phyloP scores from a whole-genome alignment of 1,284 basidiomycete species.

The Mycena sp. region DNA sequence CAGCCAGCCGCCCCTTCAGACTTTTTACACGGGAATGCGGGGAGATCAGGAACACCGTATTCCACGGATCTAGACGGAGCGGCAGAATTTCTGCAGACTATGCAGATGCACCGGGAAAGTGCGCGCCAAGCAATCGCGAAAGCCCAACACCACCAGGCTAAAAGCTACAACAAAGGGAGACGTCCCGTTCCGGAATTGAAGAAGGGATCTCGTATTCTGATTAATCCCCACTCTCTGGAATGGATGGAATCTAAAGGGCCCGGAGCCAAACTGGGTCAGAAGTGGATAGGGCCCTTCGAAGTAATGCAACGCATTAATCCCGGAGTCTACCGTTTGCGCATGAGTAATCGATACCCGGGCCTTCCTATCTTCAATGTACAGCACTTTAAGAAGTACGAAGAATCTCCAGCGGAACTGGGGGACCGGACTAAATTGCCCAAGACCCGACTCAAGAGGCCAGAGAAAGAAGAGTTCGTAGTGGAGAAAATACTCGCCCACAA shows the following conservation, averaged over 20 bases:
- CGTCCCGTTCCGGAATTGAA: neutral
- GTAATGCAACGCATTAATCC: neutral
- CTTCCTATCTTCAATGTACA: conserved; percentile 20
- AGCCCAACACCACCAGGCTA: neutral
- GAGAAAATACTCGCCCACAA: too few relatives aligned
- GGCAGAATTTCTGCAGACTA: neutral
- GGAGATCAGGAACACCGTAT: neutral
- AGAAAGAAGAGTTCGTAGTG: too few relatives aligned
- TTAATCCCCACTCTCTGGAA: neutral
- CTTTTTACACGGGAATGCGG: neutral
- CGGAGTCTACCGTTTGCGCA: neutral
- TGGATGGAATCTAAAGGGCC: neutral
- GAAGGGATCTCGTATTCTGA: too few relatives aligned
- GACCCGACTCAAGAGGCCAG: too few relatives aligned
- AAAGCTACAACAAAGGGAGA: neutral
- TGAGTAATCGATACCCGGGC: conserved; percentile 1
- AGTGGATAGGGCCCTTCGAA: neutral
- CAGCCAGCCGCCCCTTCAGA: neutral
- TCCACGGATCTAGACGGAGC: neutral
- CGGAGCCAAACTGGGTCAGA: neutral
- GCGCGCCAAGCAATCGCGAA: neutral
- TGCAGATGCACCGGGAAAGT: neutral
- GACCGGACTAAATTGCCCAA: too few relatives aligned
- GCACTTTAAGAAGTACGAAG: neutral
- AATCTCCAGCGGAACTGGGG: too few relatives aligned